Evolutionary conservation across 2,329 filamentous ascomycete genomes (phyloP).

Genomic region (Penicillium brasilianum): DNA sequence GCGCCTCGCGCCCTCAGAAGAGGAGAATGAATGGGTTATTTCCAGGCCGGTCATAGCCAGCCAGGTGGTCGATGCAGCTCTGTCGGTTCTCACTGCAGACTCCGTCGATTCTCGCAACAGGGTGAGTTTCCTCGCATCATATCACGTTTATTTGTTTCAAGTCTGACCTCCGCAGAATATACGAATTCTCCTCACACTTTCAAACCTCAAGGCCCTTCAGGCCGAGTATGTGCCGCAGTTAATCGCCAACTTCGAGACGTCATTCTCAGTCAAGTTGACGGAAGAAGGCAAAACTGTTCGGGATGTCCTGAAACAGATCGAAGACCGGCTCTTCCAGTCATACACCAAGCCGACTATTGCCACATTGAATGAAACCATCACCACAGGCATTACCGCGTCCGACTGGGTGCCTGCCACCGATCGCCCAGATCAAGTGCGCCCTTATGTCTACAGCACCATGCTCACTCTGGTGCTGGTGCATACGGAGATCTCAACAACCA

Average conservation of each 20-base stretch:
- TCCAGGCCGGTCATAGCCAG: constrained; percentile 45
- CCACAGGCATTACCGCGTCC: constrained; percentile 70
- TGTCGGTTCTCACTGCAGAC: constrained; percentile 53
- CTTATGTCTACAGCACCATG: constrained; percentile 88
- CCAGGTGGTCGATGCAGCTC: constrained; percentile 39
- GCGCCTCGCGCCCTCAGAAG: constrained; percentile 68
- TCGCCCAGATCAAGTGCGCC: constrained; percentile 73
- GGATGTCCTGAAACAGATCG: constrained; percentile 88
- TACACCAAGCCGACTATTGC: constrained; percentile 82
- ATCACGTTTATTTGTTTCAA: not conserved
- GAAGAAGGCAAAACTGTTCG: constrained; percentile 92
- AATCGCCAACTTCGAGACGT: constrained; percentile 90
- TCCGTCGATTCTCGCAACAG: constrained; percentile 59
- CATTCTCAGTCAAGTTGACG: constrained; percentile 91
- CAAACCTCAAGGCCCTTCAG: constrained; percentile 85
- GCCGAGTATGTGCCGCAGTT: constrained; percentile 82
- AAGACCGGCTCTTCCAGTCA: constrained; percentile 86
- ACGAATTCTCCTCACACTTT: constrained; percentile 90
- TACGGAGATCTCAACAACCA: constrained; percentile 82
- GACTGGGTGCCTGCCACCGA: constrained; percentile 69
- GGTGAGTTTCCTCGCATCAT: constrained; percentile 45
- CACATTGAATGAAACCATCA: constrained; percentile 71
- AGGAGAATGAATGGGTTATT: constrained; percentile 58
- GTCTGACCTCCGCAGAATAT: constrained; percentile 67
- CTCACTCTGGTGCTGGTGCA: constrained; percentile 88